Evolutionary conservation across 805 yeast species (phyloP), one percentile per base, ranked within the genome.

Genomic region (Saturnispora galanensis): DNA sequence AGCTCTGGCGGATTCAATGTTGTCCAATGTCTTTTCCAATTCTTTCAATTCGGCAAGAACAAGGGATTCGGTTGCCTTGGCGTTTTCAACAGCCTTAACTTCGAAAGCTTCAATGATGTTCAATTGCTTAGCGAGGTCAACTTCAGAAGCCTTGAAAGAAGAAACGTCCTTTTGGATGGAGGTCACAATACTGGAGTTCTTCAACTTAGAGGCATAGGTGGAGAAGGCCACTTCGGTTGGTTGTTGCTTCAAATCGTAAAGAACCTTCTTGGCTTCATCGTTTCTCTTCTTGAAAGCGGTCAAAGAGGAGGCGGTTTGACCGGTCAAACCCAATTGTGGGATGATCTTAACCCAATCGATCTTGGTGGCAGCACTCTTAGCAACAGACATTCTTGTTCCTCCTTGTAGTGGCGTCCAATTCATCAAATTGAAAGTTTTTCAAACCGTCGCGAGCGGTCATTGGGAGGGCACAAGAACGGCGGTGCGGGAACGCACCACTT

Each of bases 1-100:
- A 59, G 98, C 96, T 76, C 97, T 86, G 50, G 98, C 97, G 55
- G 84, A 70, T 74, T 93, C 95, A 65, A 93, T 93, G 76, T 93
- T 90, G 65, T 79, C 77, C 65, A 93, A 76, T 50, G 98, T 90
- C 69, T 77, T 80, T 67, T 84, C 79, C 65, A 93, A 79, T 58
- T 87, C 88, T 55, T 75, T 71, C 60, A 93, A 76, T 74, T 93
- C 97, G 57, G 81, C 79, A 53, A 79, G 70, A 51, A 93, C 97
- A 57, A 89, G 79, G 52, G 79, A 68, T 74, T 90, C 97, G 52
- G 98, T 93, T 58, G 80, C 78, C 71, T 85, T 78, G 56, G 98
- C 98, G 68, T 89, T 90, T 69, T 85, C 95, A 57, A 93, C 63
- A 44, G 98, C 98, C 75, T 88, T 88, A 55, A 83, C 78, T 77